A percentile compares a stretch with the other conserved stretches of the same genome.
Conservation (phyloP, 2,329 filamentous ascomycete species). For the Fusarium mangiferae region DNA sequence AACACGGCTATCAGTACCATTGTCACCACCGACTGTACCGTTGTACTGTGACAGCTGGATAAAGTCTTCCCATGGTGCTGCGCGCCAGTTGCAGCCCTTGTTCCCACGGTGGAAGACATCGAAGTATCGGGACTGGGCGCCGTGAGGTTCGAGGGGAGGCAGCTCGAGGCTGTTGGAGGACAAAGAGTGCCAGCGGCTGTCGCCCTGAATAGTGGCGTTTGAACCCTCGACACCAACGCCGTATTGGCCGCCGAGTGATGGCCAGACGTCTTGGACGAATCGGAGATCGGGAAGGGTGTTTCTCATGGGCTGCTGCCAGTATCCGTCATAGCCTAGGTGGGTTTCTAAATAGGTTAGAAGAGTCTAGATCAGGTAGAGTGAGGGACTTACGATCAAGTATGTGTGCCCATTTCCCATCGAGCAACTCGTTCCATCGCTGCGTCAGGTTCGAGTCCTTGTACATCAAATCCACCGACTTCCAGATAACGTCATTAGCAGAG, state of each 20-base stretch:
- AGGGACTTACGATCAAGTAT: constrained; percentile 26
- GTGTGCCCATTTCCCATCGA: constrained; percentile 34
- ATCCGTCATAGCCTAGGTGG: constrained; percentile 62
- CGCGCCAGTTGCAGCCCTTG: constrained; percentile 45
- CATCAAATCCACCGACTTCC: constrained; percentile 30
- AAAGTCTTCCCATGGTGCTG: constrained; percentile 48
- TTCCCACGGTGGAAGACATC: constrained; percentile 51
- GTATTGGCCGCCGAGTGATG: constrained; percentile 56
- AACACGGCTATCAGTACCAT: constrained; percentile 45
- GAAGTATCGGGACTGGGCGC: constrained; percentile 47
- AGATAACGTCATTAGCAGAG: constrained; percentile 57
- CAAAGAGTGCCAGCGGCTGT: constrained; percentile 64
- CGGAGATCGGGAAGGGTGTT: constrained; percentile 67
- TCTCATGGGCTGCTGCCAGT: constrained; percentile 78
- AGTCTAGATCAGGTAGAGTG: constrained; percentile 39
- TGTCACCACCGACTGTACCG: constrained; percentile 46
- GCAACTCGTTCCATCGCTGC: constrained; percentile 31
- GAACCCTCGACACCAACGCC: constrained; percentile 48
- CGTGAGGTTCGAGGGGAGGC: constrained; percentile 47
- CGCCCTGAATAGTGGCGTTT: constrained; percentile 49
- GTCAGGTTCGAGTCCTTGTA: constrained; percentile 34
- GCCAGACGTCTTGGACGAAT: constrained; percentile 64
- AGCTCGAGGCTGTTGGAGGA: constrained; percentile 49
- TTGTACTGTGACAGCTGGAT: constrained; percentile 43
- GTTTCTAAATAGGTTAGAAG: constrained; percentile 51